Evolutionary conservation across 169 alveolate species (phyloP), one percentile per base, ranked within the genome.

Genomic region (Plasmodium malariae): DNA sequence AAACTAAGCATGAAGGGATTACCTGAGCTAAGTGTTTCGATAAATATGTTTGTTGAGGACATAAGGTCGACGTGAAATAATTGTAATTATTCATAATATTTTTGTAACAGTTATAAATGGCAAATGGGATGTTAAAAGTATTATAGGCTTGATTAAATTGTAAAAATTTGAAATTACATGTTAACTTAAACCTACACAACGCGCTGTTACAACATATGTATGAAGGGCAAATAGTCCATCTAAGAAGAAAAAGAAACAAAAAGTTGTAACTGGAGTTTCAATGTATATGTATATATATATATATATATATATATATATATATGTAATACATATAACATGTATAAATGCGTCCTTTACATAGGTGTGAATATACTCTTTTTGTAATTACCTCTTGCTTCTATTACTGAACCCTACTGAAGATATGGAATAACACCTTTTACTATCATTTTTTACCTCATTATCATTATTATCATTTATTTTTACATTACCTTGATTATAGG

Each of bases 141-240:
- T 78, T 48, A 12, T 78, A 48, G 40, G 72, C 49, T 32, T 78
- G 78, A 55, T 78, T 78, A 40, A 78, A 78, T 45, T 78, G 89
- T 32, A 78, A 63, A 48, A 78, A 78, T 43, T 78, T 78, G 51
- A 78, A 78, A 40, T 78, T 78, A 67, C 89, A 78, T 32, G 89
- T 78, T 14, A 78, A 36, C 32, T 78, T 78, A 48, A 78, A 78
- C 63, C 89, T 62, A 45, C 89, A 78, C 19, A 78, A 55, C 21
- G 89, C 89, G 40, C 89, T 78, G 67, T 78, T 78, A 43, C 89
- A 78, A 54, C 89, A 78, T 32, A 78, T 55, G 40, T 78, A 78
- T 12, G 89, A 78, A 55, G 89, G 89, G 89, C 89, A 78, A 34
- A 78, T 78, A 28, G 89, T 78, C 89, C 89, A 78, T 32, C 89